phyloP scores from a whole-genome alignment of 495 filamentous ascomycete species.

The Trichoderma erinaceum region DNA sequence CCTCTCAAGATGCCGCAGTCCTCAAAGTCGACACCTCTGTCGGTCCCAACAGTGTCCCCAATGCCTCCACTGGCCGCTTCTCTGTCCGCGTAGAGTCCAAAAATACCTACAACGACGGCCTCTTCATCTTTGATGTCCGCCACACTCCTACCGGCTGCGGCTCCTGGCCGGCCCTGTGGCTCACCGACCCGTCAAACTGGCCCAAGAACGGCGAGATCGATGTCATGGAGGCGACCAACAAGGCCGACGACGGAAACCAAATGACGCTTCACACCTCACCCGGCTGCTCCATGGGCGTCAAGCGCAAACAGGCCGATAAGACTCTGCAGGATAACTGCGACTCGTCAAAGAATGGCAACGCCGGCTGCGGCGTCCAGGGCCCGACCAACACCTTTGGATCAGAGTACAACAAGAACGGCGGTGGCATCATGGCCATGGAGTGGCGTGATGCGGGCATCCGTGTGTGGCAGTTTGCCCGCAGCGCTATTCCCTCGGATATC shows the following conservation, averaged over 20 bases:
- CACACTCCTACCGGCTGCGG: conserved; percentile 55
- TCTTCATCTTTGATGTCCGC: conserved; percentile 54
- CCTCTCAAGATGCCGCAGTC: conserved; percentile 38
- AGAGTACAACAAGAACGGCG: conserved; percentile 50
- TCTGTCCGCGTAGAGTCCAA: conserved; percentile 52
- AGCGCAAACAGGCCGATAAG: conserved; percentile 34
- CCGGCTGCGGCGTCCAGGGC: conserved; percentile 47
- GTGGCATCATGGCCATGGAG: conserved; percentile 60
- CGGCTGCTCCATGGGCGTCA: conserved; percentile 49
- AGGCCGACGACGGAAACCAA: conserved; percentile 42
- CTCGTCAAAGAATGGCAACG: conserved; percentile 36
- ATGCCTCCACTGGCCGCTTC: conserved; percentile 43
- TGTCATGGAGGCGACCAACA: conserved; percentile 66
- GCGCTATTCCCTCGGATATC: conserved; percentile 49
- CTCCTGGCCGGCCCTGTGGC: conserved; percentile 56
- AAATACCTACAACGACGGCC: conserved; percentile 46
- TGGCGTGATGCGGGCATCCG: conserved; percentile 54
- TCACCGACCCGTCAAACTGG: conserved; percentile 52
- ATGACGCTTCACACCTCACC: conserved; percentile 62
- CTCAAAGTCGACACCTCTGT: conserved; percentile 41
- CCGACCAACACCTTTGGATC: conserved; percentile 42
- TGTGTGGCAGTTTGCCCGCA: conserved; percentile 54
- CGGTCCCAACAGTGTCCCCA: conserved; percentile 25
- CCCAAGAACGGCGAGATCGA: conserved; percentile 67
- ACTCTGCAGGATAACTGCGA: conserved; percentile 1